Percentiles rank a stretch among this genome's conserved stretches.
These are phyloP conservation scores for Coriaria nepalensis DNA, from an alignment of 306 rosid genomes.

Conservation along the genomic window DNA sequence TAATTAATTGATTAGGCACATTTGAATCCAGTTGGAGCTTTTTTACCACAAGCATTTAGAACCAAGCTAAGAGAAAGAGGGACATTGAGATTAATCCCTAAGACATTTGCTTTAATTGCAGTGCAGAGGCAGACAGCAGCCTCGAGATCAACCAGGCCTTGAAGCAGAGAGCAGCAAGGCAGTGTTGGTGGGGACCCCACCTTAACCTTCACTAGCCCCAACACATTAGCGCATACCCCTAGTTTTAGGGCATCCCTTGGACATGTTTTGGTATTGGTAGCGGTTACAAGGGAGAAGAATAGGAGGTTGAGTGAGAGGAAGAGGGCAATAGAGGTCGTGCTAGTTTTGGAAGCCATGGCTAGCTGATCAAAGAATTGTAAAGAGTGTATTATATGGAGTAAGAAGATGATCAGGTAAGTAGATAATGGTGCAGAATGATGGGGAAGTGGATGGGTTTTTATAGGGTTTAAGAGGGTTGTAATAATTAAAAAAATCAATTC, in stretches of 20 bases:
- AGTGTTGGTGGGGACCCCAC: slow-evolving; percentile 18
- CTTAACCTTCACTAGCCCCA: background rate
- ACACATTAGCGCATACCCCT: background rate
- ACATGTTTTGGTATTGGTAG: slow-evolving; percentile 1
- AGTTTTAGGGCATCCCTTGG: background rate
- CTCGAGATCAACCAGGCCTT: slow-evolving; percentile 61
- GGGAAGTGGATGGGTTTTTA: background rate
- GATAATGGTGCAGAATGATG: background rate
- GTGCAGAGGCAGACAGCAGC: slow-evolving; percentile 81
- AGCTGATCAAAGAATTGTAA: background rate
- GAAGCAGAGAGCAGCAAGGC: slow-evolving; percentile 53
- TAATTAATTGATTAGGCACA: slow-evolving; percentile 12
- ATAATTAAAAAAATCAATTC: no score
- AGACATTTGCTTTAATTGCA: slow-evolving; percentile 47
- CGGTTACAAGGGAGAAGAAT: slow-evolving; percentile 2
- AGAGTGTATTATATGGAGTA: background rate
- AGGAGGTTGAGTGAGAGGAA: background rate
- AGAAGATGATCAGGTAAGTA: background rate
- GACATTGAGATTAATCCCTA: slow-evolving; percentile 56
- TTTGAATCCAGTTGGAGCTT: slow-evolving; percentile 33
- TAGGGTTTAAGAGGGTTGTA: slow-evolving; percentile 3
- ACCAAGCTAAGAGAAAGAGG: slow-evolving; percentile 57
- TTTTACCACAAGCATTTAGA: slow-evolving; percentile 43
- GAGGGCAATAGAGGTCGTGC: background rate
- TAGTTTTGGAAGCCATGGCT: slow-evolving; percentile 9